phyloP scores from a whole-genome alignment of 164 flowering plant species.

The Sextonia rubra region DNA sequence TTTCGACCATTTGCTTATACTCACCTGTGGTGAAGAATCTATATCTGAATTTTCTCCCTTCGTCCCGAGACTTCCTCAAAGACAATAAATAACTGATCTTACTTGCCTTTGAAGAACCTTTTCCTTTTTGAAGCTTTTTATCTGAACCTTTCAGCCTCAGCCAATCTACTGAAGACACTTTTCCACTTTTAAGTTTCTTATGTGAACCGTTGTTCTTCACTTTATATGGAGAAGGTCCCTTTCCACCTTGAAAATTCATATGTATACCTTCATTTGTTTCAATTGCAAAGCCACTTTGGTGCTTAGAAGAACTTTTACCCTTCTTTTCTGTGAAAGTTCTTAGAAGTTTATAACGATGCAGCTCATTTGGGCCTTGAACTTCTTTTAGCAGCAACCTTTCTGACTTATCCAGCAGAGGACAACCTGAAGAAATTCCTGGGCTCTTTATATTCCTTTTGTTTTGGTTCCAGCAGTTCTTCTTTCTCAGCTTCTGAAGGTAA shows the following conservation, averaged over 20 bases:
- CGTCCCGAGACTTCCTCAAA: conserved; percentile 19
- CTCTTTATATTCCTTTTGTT: too few species aligned
- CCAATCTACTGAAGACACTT: background rate
- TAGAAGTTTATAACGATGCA: background rate
- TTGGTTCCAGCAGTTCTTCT: background rate
- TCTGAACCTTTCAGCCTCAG: background rate
- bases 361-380: background rate
- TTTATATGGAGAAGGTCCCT: background rate
- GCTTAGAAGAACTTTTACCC: background rate
- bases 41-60: conserved; percentile 7
- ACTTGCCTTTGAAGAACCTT: background rate
- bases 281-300: background rate
- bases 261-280: background rate
- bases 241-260: background rate
- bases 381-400: background rate
- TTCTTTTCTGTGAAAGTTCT: background rate
- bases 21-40: conserved; percentile 29
- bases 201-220: background rate
- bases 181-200: background rate
- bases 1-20: conserved; percentile 50
- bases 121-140: conserved; percentile 12
- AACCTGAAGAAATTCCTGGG: background rate
- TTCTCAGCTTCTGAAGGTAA: background rate
- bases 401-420: background rate
- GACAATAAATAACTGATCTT: background rate